Conservation (phyloP, 257 asterid genomes). For the Verbascum thapsus region DNA sequence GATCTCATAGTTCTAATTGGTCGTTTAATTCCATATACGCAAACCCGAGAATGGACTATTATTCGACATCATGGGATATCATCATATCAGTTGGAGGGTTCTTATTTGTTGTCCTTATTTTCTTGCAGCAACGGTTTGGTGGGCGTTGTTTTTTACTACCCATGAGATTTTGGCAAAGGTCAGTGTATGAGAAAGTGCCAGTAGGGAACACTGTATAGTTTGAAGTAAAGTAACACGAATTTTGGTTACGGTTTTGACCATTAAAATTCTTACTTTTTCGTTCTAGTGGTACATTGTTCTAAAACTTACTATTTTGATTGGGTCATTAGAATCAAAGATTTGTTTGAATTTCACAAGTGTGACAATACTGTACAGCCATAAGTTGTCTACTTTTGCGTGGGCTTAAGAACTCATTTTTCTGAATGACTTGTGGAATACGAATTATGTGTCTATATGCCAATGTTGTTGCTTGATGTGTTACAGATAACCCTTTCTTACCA, state of each 20-base stretch:
- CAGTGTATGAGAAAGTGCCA: slow-evolving; percentile 70
- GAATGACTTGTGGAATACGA: no score
- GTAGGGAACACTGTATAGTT: slow-evolving; percentile 42
- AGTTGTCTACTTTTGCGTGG: slow-evolving; percentile 8
- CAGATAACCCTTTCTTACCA: not conserved
- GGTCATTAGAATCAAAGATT: slow-evolving; percentile 12
- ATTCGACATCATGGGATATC: slow-evolving; percentile 84
- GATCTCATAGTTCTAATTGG: slow-evolving; percentile 57
- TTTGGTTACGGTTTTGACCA: slow-evolving; percentile 7
- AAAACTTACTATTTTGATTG: not conserved
- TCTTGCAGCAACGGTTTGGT: slow-evolving; percentile 84
- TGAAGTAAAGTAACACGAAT: not conserved
- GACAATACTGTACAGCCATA: slow-evolving; percentile 5
- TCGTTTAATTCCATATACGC: slow-evolving; percentile 60
- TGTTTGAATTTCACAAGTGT: not conserved
- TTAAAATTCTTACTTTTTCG: not conserved
- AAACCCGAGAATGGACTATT: slow-evolving; percentile 76
- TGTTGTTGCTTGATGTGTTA: not conserved
- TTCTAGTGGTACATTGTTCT: not conserved
- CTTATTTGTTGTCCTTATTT: slow-evolving; percentile 47
- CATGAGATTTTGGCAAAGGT: slow-evolving; percentile 44
- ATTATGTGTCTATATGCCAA: slow-evolving; percentile 2
- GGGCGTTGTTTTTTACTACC: slow-evolving; percentile 71
- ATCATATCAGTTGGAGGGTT: slow-evolving; percentile 59
- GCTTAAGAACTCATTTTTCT: no score